Base-by-base conservation (phyloP, 345 rosid species). In the Aegle marmelos region DNA sequence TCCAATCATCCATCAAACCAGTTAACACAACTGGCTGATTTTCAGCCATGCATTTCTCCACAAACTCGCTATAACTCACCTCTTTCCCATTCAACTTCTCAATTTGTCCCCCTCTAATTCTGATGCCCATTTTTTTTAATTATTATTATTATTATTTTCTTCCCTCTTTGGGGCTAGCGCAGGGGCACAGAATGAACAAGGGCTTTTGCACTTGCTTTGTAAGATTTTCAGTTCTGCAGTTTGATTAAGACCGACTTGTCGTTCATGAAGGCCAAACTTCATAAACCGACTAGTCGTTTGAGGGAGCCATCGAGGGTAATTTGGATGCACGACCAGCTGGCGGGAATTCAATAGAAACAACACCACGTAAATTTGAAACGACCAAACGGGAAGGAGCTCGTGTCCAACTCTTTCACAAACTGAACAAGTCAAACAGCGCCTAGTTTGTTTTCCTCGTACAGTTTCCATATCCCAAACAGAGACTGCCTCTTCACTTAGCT, bases 1-100 rank as follows among this genome's bases (percentile, higher is more conserved):
- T 78, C 99, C 98, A 93, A 61, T 87, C 88, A 50, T 92, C 97
- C 88, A 89, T 92, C 41, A 95, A 88, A 84, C 89, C 88, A 21
- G 90, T 91, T 25, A 94, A 77, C 37, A 94, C 87, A 53, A 92
- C 97, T 1, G 99, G 98, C 21, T 87, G 87, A 79, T 89, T 95
- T 87, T 83, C 88, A 19, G 89, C 79, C 79, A 95, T 79, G 86
- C 85, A 95, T 57, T 76, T 87, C 79, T 87, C 89, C 37, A 86
- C 92, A 68, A 95, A 95, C 69, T 86, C 95, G 22, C 65, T 36
- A 79, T 88, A 93, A 69, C 85, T 86, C 82, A 93, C 30, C 54
- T 91, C 90, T 78, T 84, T 88, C 34, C 93, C 95, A 66, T 89
- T 87, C 73, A 90, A 85, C 80, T 82, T 92, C 87, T 92, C 94